Evolutionary conservation across 805 yeast species (phyloP), one percentile per base, ranked within the genome.

Genomic region (Starmerella bacillaris): DNA sequence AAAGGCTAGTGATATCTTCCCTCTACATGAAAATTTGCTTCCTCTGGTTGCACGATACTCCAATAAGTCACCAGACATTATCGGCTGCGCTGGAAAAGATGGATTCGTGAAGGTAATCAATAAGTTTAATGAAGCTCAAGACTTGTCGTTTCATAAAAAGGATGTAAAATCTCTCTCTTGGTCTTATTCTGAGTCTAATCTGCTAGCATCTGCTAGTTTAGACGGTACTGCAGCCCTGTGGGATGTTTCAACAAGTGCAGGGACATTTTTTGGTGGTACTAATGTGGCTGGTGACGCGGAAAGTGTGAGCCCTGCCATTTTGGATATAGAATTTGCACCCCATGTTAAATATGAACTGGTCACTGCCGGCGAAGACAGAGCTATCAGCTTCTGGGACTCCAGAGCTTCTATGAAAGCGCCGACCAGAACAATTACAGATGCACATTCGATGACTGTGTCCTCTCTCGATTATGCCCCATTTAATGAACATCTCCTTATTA

Each of bases 101-200:
- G 63, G 65, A 7, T 49, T 48, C 31, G 53, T 48, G 15, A 49
- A 51, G 31, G 37, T 59, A 8, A 50, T 49, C 22, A 56, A 52
- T 31, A 30, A 39, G 35, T 41, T 26, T 35, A 19, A 22, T n/a
- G 34, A 43, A 15, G 35, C 45, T 17, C 37, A 51, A 6, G 50
- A 56, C 4, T 63, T 70, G 35, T 63, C 64, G 40, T 67, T 60
- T 48, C 92, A 80, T 55, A 56, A 60, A 9, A 60, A 57, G 37
- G 82, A 74, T 45, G 92, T 92, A 1, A 71, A 63, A 49, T 78
- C 75, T 2, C 55, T 82, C 33, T 73, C 74, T 41, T 80, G 92
- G 92, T 58, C 67, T 37, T 58, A 63, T 17, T 43, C 43, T 18
- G 44, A 41, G 24, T 48, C 42, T 19, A 60, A 65, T 27, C 54